phyloP scores from a whole-genome alignment of 805 yeast species.

The Nakazawaea anatomiae region DNA sequence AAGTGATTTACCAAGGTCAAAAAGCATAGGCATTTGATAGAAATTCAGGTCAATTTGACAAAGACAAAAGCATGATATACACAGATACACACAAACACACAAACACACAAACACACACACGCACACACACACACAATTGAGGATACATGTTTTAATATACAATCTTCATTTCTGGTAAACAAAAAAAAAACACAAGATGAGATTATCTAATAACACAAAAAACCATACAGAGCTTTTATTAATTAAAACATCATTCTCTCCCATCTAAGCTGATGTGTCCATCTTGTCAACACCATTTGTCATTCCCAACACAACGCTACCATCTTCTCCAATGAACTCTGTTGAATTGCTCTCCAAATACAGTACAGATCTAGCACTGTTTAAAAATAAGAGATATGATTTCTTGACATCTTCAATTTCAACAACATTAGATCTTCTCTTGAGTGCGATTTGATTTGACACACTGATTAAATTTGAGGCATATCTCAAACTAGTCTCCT shows the following conservation, averaged over 20 bases:
- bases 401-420: slow-evolving; percentile 83
- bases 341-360: slow-evolving; percentile 53
- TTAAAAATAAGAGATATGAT: slow-evolving; percentile 81
- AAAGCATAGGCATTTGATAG: no score
- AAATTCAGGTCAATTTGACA: no score
- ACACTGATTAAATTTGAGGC: slow-evolving; percentile 89
- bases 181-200: no score
- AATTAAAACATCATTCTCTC: no score
- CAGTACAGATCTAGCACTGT: slow-evolving; percentile 83
- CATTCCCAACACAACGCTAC: slow-evolving; percentile 55
- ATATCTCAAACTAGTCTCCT: slow-evolving; percentile 86
- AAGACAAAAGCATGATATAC: no score
- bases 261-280: slow-evolving; percentile 27
- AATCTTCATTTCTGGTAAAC: background rate
- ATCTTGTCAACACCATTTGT: slow-evolving; percentile 25
- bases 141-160: background rate
- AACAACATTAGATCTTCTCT: slow-evolving; percentile 66
- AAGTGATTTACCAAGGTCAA: no score
- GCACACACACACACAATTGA: background rate
- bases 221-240: no score
- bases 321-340: slow-evolving; percentile 75
- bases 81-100: background rate
- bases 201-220: no score
- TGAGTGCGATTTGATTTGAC: slow-evolving; percentile 77
- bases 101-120: background rate